phyloP scores from a whole-genome alignment of 2,329 filamentous ascomycete genomes.

The Fusarium keratoplasticum region DNA sequence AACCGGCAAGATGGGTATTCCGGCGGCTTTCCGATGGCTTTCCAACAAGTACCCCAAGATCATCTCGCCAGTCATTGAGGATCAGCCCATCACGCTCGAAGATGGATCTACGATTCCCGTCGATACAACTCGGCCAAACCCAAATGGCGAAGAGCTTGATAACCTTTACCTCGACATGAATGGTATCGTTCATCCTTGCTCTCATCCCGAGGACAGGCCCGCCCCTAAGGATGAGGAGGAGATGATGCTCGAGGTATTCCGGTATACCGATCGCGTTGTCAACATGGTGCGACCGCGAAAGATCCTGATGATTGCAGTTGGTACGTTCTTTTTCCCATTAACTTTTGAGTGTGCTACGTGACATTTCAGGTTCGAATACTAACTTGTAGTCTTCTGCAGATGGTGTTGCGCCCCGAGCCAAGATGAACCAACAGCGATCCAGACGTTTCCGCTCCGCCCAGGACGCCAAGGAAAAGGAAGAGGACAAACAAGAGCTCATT shows the following conservation, averaged over 20 bases:
- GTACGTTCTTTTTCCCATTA: constrained; percentile 60
- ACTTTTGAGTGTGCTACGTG: background rate
- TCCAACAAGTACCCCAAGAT: constrained; percentile 98
- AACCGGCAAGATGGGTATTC: constrained; percentile 82
- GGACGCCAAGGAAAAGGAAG: constrained; percentile 93
- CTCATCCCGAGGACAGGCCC: constrained; percentile 93
- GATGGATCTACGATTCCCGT: constrained; percentile 88
- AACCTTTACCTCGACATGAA: constrained; percentile 99
- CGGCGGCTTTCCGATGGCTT: constrained; percentile 95
- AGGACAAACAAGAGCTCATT: constrained; percentile 88
- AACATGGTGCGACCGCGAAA: constrained; percentile 99
- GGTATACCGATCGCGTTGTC: constrained; percentile 97
- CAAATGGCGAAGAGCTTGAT: constrained; percentile 97
- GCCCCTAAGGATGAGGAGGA: constrained; percentile 95
- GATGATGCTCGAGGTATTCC: constrained; percentile 99
- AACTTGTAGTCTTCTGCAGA: constrained; percentile 64
- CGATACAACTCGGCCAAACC: constrained; percentile 86
- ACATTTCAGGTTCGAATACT: constrained; percentile 36
- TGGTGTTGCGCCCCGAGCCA: constrained; percentile 95
- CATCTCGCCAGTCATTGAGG: constrained; percentile 90
- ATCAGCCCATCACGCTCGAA: constrained; percentile 79
- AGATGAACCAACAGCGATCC: constrained; percentile 99
- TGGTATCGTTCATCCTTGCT: constrained; percentile 98
- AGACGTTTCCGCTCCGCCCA: constrained; percentile 94
- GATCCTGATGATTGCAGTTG: constrained; percentile 96